Base-by-base conservation (phyloP, 1,139 yeast species). In the Trichomonascaceae sp. region DNA sequence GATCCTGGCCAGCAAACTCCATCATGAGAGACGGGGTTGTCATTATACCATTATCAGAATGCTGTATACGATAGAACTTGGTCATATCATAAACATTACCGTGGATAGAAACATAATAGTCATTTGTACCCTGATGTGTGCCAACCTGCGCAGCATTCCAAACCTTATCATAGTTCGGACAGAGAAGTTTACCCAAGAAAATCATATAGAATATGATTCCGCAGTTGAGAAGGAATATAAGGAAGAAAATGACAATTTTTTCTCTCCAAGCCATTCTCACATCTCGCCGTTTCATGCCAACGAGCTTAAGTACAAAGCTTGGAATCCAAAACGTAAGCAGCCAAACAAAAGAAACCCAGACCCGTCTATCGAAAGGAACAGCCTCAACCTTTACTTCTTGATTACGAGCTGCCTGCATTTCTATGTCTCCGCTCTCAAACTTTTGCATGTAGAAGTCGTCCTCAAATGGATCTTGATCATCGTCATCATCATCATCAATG, bases 241-340 rank as follows among this genome's bases (percentile, higher is more conserved):
- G 45, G 44, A 66, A 60, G 55, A 73, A 73, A 27, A 72, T 66
- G 2, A 65, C 69, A 10, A 72, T 47, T 57, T 72, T 72, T 54
- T 72, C 76, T 46, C 76, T 62, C 76, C 76, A 72, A 1, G 76
- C 76, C 61, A 71, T 63, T 12, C 75, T 65, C 19, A 72, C 72
- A 48, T 73, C 75, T 12, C 67, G 63, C 10, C 76, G 62, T 51
- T 65, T 65, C 74, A 72, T 71, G 18, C 73, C 62, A 13, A 70
- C 45, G 53, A 60, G 64, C 49, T 60, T 62, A 36, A 72, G 59
- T 18, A 68, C 45, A 1, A 72, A 70, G 18, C 70, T 63, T 1
- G 76, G 76, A 19, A 73, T 69, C 75, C 75, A 72, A 58, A 66
- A 72, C 1, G 76, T 72, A 43, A 68, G 51, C 18, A 59, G 24